Evolutionary conservation across 208 protist species (phyloP).

Genomic region (Angomonas desouzai): DNA sequence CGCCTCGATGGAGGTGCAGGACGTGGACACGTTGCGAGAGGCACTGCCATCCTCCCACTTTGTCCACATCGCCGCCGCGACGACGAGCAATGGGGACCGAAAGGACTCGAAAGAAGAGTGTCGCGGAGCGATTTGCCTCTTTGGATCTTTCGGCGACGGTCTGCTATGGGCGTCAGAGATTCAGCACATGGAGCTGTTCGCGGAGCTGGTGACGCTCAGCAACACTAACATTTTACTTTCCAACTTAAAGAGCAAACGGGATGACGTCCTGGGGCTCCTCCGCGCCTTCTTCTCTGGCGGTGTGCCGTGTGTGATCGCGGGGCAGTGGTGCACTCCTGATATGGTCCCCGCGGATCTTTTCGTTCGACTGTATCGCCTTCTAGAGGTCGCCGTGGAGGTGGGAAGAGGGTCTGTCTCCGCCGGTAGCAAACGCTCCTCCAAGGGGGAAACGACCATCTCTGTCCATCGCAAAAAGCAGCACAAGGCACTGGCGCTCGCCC

Average conservation of each 20-base stretch:
- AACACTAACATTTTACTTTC: constrained; percentile 70
- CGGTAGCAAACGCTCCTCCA: constrained; percentile 6
- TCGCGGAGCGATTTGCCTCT: constrained; percentile 22
- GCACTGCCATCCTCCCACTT: constrained; percentile 38
- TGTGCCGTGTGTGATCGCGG: constrained; percentile 71
- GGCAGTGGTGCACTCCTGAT: constrained; percentile 90
- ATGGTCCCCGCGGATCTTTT: constrained; percentile 80
- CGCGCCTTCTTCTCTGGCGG: constrained; percentile 69
- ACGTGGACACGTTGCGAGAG: constrained; percentile 39
- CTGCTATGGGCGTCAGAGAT: constrained; percentile 67
- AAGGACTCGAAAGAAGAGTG: constrained; percentile 15
- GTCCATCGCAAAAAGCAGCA: constrained; percentile 13
- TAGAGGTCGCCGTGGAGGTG: constrained; percentile 21
- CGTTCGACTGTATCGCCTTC: constrained; percentile 62
- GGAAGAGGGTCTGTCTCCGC: not conserved
- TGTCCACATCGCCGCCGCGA: constrained; percentile 31
- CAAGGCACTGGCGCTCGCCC: constrained; percentile 68
- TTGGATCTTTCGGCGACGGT: constrained; percentile 27
- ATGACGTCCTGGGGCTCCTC: constrained; percentile 65
- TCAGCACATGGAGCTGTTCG: constrained; percentile 71
- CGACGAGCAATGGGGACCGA: constrained; percentile 15
- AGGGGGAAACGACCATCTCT: not conserved
- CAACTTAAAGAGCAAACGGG: constrained; percentile 31
- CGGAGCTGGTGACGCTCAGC: constrained; percentile 77
- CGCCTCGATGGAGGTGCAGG: constrained; percentile 45